Conservation (phyloP, 768 basidiomycete species). For the Lactarius trivialis region DNA sequence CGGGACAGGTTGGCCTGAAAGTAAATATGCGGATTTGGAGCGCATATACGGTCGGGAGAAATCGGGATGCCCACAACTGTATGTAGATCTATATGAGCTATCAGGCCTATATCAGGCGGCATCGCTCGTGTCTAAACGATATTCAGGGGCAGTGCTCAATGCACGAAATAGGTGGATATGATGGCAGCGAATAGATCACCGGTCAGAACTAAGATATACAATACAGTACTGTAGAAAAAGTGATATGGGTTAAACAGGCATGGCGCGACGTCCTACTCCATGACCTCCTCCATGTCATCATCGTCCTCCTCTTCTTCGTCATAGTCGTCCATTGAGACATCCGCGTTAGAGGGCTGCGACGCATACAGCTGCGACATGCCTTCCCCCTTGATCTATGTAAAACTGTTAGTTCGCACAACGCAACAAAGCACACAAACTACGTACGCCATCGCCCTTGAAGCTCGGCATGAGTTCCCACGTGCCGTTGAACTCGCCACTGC, state of each 20-base stretch:
- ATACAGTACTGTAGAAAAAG: neutral
- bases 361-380: slow-evolving; percentile 28
- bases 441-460: slow-evolving; percentile 58
- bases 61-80: too few species aligned
- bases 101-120: too few species aligned
- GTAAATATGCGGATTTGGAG: too few species aligned
- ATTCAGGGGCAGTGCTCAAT: too few species aligned
- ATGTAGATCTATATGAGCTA: too few species aligned
- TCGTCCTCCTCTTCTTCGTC: slow-evolving; percentile 53
- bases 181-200: too few species aligned
- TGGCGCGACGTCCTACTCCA: slow-evolving; percentile 34
- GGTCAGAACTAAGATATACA: neutral
- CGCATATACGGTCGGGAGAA: too few species aligned
- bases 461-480: slow-evolving; percentile 74
- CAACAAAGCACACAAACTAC: slow-evolving; percentile 24
- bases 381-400: slow-evolving; percentile 32
- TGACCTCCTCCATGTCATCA: slow-evolving; percentile 66
- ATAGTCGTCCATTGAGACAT: slow-evolving; percentile 47
- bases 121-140: too few species aligned
- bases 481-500: slow-evolving; percentile 75
- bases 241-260: neutral
- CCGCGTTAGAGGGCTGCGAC: slow-evolving; percentile 23
- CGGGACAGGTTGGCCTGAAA: too few species aligned
- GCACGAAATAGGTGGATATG: too few species aligned
- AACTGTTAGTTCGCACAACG: neutral